These are phyloP conservation scores for Grosmannia clavigera DNA, from an alignment of 2,329 filamentous ascomycete genomes.

Conservation along the genomic window DNA sequence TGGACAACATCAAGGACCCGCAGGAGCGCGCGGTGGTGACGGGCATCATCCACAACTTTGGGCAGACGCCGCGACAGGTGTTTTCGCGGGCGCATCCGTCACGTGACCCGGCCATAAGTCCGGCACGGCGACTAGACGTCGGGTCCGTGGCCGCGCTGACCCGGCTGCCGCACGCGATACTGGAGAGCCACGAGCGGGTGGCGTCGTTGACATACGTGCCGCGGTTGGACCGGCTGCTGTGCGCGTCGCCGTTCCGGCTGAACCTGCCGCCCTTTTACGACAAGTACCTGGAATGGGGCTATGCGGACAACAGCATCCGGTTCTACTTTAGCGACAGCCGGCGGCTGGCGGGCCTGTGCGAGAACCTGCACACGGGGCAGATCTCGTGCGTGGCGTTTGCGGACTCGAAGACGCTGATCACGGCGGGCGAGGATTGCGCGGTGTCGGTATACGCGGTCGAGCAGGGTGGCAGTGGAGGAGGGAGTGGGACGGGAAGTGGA, in stretches of 20 bases:
- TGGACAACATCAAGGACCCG: conserved; percentile 82
- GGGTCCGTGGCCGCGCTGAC: conserved; percentile 58
- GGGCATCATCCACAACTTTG: conserved; percentile 96
- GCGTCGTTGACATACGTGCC: conserved; percentile 65
- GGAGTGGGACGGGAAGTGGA: conserved; percentile 19
- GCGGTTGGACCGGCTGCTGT: conserved; percentile 72
- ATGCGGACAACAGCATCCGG: conserved; percentile 80
- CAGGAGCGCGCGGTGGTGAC: conserved; percentile 81
- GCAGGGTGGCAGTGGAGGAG: conserved; percentile 32
- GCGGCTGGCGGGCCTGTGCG: conserved; percentile 76
- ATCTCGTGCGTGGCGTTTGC: conserved; percentile 74
- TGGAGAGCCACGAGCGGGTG: conserved; percentile 63
- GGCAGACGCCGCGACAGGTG: conserved; percentile 91
- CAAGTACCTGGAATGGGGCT: conserved; percentile 92
- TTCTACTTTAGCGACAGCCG: conserved; percentile 80
- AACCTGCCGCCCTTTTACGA: conserved; percentile 81
- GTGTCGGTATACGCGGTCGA: conserved; percentile 77
- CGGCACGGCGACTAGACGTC: conserved; percentile 61
- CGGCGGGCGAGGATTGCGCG: conserved; percentile 84
- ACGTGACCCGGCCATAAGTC: conserved; percentile 56
- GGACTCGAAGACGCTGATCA: conserved; percentile 82
- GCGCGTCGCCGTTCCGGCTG: conserved; percentile 69
- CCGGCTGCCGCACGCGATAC: conserved; percentile 64
- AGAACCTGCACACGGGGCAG: conserved; percentile 87
- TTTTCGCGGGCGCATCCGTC: conserved; percentile 70